phyloP scores from a whole-genome alignment of 1,139 yeast species.

The Candida sp. region DNA sequence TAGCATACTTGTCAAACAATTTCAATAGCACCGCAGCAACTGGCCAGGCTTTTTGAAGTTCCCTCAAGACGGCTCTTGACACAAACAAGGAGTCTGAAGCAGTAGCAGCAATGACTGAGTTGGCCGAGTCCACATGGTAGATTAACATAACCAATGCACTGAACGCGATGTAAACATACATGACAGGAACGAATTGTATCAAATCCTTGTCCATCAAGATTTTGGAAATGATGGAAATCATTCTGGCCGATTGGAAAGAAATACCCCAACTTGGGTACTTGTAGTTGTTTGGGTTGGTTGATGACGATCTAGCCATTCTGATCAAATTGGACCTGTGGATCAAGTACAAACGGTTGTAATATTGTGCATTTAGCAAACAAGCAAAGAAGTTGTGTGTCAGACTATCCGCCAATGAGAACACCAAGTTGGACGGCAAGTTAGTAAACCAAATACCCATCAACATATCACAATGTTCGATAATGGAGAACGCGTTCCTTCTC shows the following conservation, averaged over 20 bases:
- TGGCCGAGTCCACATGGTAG: constrained; percentile 71
- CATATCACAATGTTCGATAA: constrained; percentile 76
- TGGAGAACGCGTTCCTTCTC: constrained; percentile 53
- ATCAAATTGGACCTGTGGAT: constrained; percentile 75
- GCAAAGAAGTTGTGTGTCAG: constrained; percentile 58
- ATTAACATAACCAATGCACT: constrained; percentile 76
- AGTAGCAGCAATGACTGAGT: constrained; percentile 58
- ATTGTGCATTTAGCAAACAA: constrained; percentile 70
- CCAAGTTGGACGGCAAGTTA: constrained; percentile 66
- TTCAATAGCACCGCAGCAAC: constrained; percentile 46
- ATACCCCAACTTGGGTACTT: constrained; percentile 85
- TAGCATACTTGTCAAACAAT: constrained; percentile 50
- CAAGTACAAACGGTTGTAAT: constrained; percentile 72
- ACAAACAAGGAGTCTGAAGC: constrained; percentile 62
- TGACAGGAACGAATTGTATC: constrained; percentile 58
- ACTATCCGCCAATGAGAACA: constrained; percentile 62
- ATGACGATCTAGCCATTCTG: constrained; percentile 48
- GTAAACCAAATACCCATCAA: constrained; percentile 83
- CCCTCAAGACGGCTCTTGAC: constrained; percentile 55
- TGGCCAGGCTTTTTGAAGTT: constrained; percentile 52
- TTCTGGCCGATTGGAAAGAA: constrained; percentile 84
- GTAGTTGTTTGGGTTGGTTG: constrained; percentile 51
- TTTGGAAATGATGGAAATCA: constrained; percentile 72
- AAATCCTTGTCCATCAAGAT: constrained; percentile 58
- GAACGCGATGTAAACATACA: constrained; percentile 60